Evolutionary conservation across 176 grass and related monocot species (phyloP), one percentile per base, ranked within the genome.

Genomic region (Pharus latifolius): DNA sequence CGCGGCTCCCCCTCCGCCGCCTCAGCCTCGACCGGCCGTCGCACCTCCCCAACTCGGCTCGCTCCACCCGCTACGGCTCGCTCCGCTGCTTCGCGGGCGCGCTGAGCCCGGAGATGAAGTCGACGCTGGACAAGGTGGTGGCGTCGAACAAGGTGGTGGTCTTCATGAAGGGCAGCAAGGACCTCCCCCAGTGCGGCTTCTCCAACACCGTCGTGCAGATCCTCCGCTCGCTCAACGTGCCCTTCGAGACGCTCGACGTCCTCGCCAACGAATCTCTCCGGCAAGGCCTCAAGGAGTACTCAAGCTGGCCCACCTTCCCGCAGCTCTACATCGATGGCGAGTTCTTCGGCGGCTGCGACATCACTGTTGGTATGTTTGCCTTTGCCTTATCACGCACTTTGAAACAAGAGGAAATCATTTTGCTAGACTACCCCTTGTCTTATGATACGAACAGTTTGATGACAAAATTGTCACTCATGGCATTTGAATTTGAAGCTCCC

Each of bases 101-200:
- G 24, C 35, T 75, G 75, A 63, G 66, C 20, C 67, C 80, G 20
- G 95, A 81, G 51, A 82, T 98, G 84, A 73, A 75, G 74, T 77
- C 76, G 56, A 99, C 90, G 63, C 51, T 91, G 45, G 95, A 94
- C 70, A 93, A 83, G 84, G 87, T 93, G n/a, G 90, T 99, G 20
- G 52, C 49, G 10, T 87, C 90, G 20, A 63, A 79, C 67, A 99
- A 91, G 60, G 95, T 94, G 76, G 57, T 91, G 19, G 62, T 99
- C 60, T 99, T 99, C 84, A 99, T 99, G 87, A 91, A 99, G 74
- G 95, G 95, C 29, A 91, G 82, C 45, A 99, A 83, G 83, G 95
- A 99, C 42, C 94, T 99, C 42, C 95, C 95, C 27, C 90, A 99
- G 82, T 99, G 95, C 46, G 95, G 95, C 6, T 99, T 99, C 82